These are phyloP conservation scores for Fragaria ananassa DNA, from an alignment of 306 rosid species.

Conservation along the genomic window DNA sequence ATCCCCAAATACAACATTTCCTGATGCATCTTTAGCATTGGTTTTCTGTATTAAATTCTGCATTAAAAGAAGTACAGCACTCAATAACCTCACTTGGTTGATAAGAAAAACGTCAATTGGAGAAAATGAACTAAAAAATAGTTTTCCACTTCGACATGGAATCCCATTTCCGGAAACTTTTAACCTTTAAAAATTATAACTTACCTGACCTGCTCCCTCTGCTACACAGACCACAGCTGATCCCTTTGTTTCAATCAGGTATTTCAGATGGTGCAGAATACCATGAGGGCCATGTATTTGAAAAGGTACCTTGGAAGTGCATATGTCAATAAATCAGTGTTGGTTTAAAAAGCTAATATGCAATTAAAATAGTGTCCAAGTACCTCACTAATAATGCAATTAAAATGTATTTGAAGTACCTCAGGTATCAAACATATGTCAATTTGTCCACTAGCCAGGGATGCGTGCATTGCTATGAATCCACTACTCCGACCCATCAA, in stretches of 20 bases:
- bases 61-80: conserved; percentile 21
- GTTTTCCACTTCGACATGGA: background rate
- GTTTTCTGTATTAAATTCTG: conserved; percentile 87
- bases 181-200: conserved; percentile 10
- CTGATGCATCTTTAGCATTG: conserved; percentile 92
- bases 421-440: conserved; percentile 96
- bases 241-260: conserved; percentile 85
- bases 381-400: conserved; percentile 48
- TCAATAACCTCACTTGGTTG: background rate
- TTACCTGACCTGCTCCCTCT: conserved; percentile 99
- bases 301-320: conserved; percentile 61
- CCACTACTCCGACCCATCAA: conserved; percentile 99
- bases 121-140: background rate
- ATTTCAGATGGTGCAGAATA: conserved; percentile 75
- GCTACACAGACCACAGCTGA: conserved; percentile 92
- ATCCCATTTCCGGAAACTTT: background rate
- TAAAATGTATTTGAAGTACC: conserved; percentile 43
- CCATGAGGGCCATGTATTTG: conserved; percentile 85
- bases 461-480: conserved; percentile 94
- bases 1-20: conserved; percentile 79
- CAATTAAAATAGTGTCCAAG: conserved; percentile 17
- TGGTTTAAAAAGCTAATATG: conserved; percentile 9
- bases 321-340: conserved; percentile 25
- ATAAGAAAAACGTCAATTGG: background rate
- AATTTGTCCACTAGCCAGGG: conserved; percentile 92